phyloP scores from a whole-genome alignment of 2,329 filamentous ascomycete species.

The Nannizzia gypsea region DNA sequence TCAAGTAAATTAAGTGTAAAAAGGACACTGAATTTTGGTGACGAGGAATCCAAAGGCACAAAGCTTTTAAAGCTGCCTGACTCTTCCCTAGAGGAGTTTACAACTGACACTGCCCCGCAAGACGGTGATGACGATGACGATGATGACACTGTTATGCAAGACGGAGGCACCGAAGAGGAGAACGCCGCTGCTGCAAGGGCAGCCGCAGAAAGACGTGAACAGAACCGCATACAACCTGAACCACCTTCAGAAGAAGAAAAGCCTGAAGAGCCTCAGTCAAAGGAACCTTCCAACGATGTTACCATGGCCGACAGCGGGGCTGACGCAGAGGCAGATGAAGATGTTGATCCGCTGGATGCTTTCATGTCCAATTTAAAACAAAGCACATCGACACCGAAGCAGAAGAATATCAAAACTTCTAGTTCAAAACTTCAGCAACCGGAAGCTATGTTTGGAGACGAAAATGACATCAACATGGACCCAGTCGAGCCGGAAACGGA shows the following conservation, averaged over 20 bases:
- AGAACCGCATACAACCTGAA: slow-evolving; percentile 42
- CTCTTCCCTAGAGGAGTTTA: slow-evolving; percentile 53
- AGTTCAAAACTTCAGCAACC: slow-evolving; percentile 49
- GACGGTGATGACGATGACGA: slow-evolving; percentile 48
- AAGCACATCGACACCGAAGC: slow-evolving; percentile 32
- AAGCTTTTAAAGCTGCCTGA: slow-evolving; percentile 86
- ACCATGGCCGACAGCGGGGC: slow-evolving; percentile 18
- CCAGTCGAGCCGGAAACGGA: slow-evolving; percentile 52
- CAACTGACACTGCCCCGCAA: slow-evolving; percentile 42
- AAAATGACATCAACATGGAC: slow-evolving; percentile 57
- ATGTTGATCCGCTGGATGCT: slow-evolving; percentile 84
- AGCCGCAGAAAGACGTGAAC: slow-evolving; percentile 70
- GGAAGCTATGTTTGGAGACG: slow-evolving; percentile 77
- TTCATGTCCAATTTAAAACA: slow-evolving; percentile 71
- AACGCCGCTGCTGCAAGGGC: slow-evolving; percentile 73
- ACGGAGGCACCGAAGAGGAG: slow-evolving; percentile 76
- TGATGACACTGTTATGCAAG: slow-evolving; percentile 61
- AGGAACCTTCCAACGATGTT: neutral
- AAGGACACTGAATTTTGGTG: slow-evolving; percentile 70
- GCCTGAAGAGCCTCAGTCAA: neutral
- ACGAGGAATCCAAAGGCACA: slow-evolving; percentile 74
- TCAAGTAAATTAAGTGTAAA: slow-evolving; percentile 55
- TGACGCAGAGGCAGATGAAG: slow-evolving; percentile 37
- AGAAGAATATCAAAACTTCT: slow-evolving; percentile 26
- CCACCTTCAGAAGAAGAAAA: slow-evolving; percentile 32